A percentile compares a stretch with the other conserved stretches of the same genome.
phyloP scores from a whole-genome alignment of 352 stramenopile species.

The Blastocystis sp. region DNA sequence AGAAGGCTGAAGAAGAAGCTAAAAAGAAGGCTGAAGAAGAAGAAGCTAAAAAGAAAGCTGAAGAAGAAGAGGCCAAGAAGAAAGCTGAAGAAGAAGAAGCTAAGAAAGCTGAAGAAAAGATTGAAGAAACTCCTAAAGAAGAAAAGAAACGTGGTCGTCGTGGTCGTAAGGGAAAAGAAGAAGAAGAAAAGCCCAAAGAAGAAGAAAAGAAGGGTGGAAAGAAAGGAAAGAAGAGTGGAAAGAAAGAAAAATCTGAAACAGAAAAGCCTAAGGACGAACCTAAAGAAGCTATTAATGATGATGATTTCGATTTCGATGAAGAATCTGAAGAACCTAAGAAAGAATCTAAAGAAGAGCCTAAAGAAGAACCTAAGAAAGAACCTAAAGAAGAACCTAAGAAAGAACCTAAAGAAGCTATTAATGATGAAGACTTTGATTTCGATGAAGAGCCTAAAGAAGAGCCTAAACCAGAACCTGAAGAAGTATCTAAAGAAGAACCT shows the following conservation, averaged over 20 bases:
- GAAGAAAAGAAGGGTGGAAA: constrained; percentile 9
- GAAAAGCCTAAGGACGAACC: constrained; percentile 1
- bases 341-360: neutral
- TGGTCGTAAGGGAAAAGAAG: constrained; percentile 24
- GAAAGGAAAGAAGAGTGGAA: neutral
- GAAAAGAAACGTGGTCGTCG: neutral
- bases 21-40: neutral
- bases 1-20: neutral
- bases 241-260: constrained; percentile 4
- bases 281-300: constrained; percentile 32
- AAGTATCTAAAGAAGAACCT: neutral
- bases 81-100: neutral
- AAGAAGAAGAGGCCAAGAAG: neutral
- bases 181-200: neutral
- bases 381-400: neutral
- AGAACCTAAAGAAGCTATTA: neutral
- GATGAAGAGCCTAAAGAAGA: neutral
- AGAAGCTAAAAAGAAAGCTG: neutral
- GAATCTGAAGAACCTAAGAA: constrained; percentile 7
- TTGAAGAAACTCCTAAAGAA: neutral
- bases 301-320: constrained; percentile 42
- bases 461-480: neutral
- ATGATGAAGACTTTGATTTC: neutral
- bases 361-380: neutral
- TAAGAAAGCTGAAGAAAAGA: neutral